Conservation (phyloP, 345 rosid species). For the Isatis tinctoria region DNA sequence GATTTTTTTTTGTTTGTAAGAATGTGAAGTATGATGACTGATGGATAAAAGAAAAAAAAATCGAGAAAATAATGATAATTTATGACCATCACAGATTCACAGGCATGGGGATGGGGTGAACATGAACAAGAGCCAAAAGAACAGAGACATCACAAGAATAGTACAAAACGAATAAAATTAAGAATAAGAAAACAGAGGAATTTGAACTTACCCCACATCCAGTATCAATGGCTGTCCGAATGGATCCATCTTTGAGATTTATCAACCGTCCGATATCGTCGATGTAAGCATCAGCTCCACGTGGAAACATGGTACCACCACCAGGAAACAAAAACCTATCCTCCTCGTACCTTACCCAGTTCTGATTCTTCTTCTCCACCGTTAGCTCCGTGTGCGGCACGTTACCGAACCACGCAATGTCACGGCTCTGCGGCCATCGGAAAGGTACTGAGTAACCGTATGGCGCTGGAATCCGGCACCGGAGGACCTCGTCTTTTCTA, state of each 20-base stretch:
- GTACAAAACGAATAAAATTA: background rate
- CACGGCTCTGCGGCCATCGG: constrained; percentile 83
- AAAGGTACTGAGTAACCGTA: constrained; percentile 64
- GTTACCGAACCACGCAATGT: constrained; percentile 72
- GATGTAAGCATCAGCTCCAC: constrained; percentile 73
- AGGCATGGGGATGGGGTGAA: constrained; percentile 23
- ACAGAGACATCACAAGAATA: constrained; percentile 7
- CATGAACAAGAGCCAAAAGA: constrained; percentile 9
- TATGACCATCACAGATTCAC: constrained; percentile 12
- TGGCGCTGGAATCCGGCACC: constrained; percentile 77
- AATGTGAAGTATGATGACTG: too few relatives aligned
- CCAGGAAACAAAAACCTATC: constrained; percentile 79
- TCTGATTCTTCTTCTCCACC: constrained; percentile 79
- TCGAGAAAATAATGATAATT: background rate
- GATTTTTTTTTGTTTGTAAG: background rate
- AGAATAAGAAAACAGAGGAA: background rate
- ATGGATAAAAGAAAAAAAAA: background rate
- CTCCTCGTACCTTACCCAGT: constrained; percentile 64
- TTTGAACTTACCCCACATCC: constrained; percentile 84
- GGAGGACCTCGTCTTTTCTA: background rate
- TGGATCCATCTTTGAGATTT: constrained; percentile 65
- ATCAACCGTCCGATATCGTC: constrained; percentile 67
- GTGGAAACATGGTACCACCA: constrained; percentile 92
- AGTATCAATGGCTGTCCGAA: constrained; percentile 91
- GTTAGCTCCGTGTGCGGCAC: constrained; percentile 82